A percentile compares a stretch with the other conserved stretches of the same genome.
Evolutionary conservation across 2,329 filamentous ascomycete genomes (phyloP).

Genomic region (Penicillium sp.): DNA sequence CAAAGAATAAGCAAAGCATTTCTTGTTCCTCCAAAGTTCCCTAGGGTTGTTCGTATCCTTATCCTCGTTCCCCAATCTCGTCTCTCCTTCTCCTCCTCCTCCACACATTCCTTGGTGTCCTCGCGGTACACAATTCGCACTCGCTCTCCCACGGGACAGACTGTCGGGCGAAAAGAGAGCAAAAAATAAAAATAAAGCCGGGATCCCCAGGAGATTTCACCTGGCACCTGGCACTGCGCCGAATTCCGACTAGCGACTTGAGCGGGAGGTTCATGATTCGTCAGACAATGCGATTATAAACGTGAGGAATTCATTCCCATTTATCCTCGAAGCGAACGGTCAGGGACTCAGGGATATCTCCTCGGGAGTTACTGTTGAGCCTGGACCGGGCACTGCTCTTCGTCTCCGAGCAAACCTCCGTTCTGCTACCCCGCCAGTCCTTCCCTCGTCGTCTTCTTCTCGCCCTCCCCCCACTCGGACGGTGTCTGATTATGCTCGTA

Average conservation of each 20-base stretch:
- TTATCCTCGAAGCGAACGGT: background rate
- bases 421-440: conserved; percentile 16
- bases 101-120: background rate
- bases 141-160: background rate
- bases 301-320: conserved; percentile 18
- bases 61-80: no score
- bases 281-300: conserved; percentile 14
- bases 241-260: conserved; percentile 18
- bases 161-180: background rate
- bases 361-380: background rate
- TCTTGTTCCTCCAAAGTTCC: background rate
- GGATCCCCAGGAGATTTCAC: background rate
- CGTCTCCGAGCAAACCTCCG: background rate
- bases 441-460: background rate
- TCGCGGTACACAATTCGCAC: background rate
- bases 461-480: background rate
- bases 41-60: no score
- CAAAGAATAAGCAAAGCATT: background rate
- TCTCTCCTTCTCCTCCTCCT: background rate
- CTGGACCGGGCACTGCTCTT: background rate
- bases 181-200: background rate
- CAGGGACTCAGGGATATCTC: background rate
- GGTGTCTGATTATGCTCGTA: conserved; percentile 15
- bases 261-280: conserved; percentile 22
- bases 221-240: conserved; percentile 8